Base-by-base conservation (phyloP, 352 stramenopile genomes). In the Phytophthora cactorum region DNA sequence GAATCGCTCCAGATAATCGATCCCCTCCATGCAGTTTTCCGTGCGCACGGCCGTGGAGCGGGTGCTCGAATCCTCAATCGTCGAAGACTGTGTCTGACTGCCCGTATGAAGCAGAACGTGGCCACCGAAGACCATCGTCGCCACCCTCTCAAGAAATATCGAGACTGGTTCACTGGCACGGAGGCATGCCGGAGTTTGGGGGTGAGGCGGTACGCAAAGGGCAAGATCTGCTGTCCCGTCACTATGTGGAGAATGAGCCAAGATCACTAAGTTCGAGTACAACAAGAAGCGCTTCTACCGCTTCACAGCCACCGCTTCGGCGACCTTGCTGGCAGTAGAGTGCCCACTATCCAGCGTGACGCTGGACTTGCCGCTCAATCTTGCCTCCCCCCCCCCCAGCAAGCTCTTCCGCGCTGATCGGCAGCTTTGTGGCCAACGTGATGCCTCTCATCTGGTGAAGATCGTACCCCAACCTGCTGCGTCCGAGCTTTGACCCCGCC, bases 241-340 rank as follows among this genome's bases (percentile, higher is more conserved):
- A 74, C 5, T 93, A 89, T 68, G 86, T 93, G 31, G 83, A 92
- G 57, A 91, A 89, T 62, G 86, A 93, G 62, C n/a, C n/a, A n/a
- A n/a, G n/a, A n/a, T n/a, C n/a, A 75, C 83, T 70, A 91, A 91
- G 76, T 94, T 92, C 47, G 82, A 91, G 75, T 92, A 92, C 78
- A 86, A 82, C 71, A 89, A 88, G 73, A 92, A 91, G 64, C 75
- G 79, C 27, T 94, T 92, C 69, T 94, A 88, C 56, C 81, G 82
- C 27, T 94, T 92, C 68, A 92, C 84, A 43, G 75, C 79, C 70
- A 91, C 84, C 9, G 91, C 86, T 2, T 84, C 84, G 4, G 86
- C 92, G 62, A 90, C 90, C 65, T 79, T 92, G 29, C 74, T 80
- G 36, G 78, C 77, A 2, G 72, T 79, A 11, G 72, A 78, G 43